These are phyloP conservation scores for Cladorrhinum sp. DNA, from an alignment of 2,329 filamentous ascomycete species.

Conservation along the genomic window DNA sequence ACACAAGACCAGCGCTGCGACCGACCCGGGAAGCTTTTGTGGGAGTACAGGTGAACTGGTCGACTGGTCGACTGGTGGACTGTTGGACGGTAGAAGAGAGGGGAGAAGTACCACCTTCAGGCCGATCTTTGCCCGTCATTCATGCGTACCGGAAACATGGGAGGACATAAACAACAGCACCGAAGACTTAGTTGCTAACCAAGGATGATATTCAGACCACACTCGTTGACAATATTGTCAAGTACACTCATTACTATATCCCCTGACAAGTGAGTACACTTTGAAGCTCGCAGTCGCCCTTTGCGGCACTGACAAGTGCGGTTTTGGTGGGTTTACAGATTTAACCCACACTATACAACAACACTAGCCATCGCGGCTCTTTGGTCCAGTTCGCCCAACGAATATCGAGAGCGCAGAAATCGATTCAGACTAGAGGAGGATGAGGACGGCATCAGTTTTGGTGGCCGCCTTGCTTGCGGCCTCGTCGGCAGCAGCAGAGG, in stretches of 20 bases:
- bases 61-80: not conserved
- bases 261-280: constrained; percentile 47
- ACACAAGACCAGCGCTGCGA: constrained; percentile 11
- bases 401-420: constrained; percentile 18
- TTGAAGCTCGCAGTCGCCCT: constrained; percentile 14
- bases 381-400: constrained; percentile 4
- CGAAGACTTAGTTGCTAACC: constrained; percentile 10
- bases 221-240: constrained; percentile 53
- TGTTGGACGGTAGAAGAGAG: not conserved
- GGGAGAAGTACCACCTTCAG: constrained; percentile 9
- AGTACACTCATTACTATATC: constrained; percentile 55
- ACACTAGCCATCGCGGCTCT: constrained; percentile 2
- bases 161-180: constrained; percentile 4
- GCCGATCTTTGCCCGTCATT: constrained; percentile 34
- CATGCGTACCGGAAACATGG: constrained; percentile 22
- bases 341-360: constrained; percentile 9
- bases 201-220: constrained; percentile 33
- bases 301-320: constrained; percentile 24
- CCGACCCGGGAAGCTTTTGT: constrained; percentile 2
- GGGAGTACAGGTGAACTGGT: not conserved
- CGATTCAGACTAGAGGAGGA: constrained; percentile 33
- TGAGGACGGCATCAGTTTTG: constrained; percentile 50
- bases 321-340: constrained; percentile 17
- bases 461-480: constrained; percentile 49
- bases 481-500: constrained; percentile 43